Evolutionary conservation across 2,329 filamentous ascomycete genomes (phyloP), one percentile per base, ranked within the genome.

Genomic region (Claviceps quebecensis): DNA sequence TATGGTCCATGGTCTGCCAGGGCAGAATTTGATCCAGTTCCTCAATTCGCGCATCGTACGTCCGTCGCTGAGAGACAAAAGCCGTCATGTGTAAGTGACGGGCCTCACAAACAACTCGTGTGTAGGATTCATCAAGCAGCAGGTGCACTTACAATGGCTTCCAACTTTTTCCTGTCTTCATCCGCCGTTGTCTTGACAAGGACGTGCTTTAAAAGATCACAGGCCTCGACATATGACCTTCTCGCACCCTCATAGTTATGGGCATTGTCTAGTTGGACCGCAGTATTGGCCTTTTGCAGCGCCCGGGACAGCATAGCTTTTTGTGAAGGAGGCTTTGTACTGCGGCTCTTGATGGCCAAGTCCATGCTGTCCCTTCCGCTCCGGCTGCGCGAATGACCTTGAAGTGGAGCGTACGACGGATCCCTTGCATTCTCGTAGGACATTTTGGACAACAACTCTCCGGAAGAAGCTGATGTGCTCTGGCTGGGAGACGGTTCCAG

Each of bases 281-380:
- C 93, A 13, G 87, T 91, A 63, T 98, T 96, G 48, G 93, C 93
- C 69, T 96, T 95, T 64, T 95, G 86, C 51, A 98, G 72, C 0
- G 93, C 93, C 59, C 86, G 87, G n/a, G 91, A 95, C 38, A 98
- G 76, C 90, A 97, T 97, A 11, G 84, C 86, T 72, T 96, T 97
- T 65, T 97, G 86, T 1, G 86, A 88, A 14, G 80, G 79, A n/a
- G 69, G 69, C 55, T 74, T 74, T n/a, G 54, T 41, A 16, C 55
- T 52, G 9, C 63, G 61, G 44, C 51, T 51, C 50, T 59, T 67
- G 37, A 57, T 67, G 37, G 58, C 49, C 22, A 55, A 46, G 19
- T 69, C 66, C 37, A 53, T 55, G 51, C 65, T 68, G 13, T 63
- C 59, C 38, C 62, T 68, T 7, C 61, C 63, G 47, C 59, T 65